Base-by-base conservation (phyloP, 202 grass and related monocot species). In the Carex arenaria region DNA sequence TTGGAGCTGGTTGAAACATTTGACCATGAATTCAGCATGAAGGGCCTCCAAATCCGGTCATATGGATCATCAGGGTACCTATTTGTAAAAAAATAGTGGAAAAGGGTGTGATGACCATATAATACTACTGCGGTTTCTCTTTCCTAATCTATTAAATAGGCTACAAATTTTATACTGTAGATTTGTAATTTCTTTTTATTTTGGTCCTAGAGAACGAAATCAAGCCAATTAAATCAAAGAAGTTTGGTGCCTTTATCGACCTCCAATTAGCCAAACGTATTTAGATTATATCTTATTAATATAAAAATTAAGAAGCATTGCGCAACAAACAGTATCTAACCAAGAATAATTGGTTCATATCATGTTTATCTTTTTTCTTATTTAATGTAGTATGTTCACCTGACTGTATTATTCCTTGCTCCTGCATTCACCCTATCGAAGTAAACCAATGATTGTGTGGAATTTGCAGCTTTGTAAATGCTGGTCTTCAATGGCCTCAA, bases 61-160 rank as follows among this genome's bases (percentile, higher is more conserved):
- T 84, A 42, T 1, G 31, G 63, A 65, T 92, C 94, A 7, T 20
- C 67, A 1, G 89, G 87, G n/a, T 92, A 92, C 82, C 91, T 93
- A 5, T 61, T 34, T 32, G 6, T 73, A 47, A 0, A 10, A 63
- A 47, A 36, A 0, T 1, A 10, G 1, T 1, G 7, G 8, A 45
- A 2, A 45, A 45, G 1, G 10, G 8, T 1, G 7, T 45, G 42
- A 45, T 45, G 7, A 78, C 4, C 23, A 61, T 26, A 0, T 0
- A 36, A 32, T 32, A 1, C n/a, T 36, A 42, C 7, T 45, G 14
- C 13, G 1, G 40, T 1, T 1, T 45, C 43, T 45, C 43, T 45
- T 10, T 45, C 10, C 43, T 45, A 45, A 45, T 45, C 43, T 45
- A 9, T 45, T 45, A 67, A 38, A 40, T 11, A 40, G 14, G 9